Percentiles rank a stretch among this genome's conserved stretches.
Evolutionary conservation across 371 early-diverging fungal species (phyloP).

Genomic region (Globomyces sp.): DNA sequence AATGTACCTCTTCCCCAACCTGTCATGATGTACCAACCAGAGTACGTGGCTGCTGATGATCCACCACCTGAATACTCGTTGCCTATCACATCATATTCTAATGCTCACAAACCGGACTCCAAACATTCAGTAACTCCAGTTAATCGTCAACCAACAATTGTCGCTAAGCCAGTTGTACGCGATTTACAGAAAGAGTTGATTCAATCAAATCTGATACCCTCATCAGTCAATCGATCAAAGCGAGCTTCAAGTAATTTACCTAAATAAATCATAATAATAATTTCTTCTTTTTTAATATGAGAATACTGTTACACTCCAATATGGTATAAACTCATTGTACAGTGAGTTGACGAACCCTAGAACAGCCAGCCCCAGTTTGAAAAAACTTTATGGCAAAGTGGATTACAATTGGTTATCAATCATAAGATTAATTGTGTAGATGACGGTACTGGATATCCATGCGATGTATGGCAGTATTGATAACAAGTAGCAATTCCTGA

Average conservation of each 20-base stretch:
- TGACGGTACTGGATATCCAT: slow-evolving; percentile 3
- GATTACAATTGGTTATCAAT: not conserved
- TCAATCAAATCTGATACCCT: not conserved
- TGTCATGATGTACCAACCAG: not conserved
- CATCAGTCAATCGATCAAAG: not conserved
- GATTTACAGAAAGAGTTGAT: not conserved
- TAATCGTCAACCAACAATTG: not conserved
- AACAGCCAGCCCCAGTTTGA: not conserved
- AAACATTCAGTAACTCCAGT: not conserved
- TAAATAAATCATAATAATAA: not conserved
- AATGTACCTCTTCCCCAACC: slow-evolving; percentile 3
- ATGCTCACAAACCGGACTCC: not conserved
- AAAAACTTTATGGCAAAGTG: not conserved
- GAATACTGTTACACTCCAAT: not conserved
- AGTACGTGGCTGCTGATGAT: not conserved
- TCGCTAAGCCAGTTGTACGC: not conserved
- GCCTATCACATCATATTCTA: not conserved
- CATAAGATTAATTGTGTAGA: no score
- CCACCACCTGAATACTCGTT: not conserved
- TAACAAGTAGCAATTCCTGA: slow-evolving; percentile 62
- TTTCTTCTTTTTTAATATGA: not conserved
- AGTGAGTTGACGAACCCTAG: no score
- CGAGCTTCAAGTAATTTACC: not conserved
- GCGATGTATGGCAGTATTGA: not conserved
- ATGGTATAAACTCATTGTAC: no score